Evolutionary conservation across 768 basidiomycete genomes (phyloP).

Genomic region (Stropharia rugosoannulata): DNA sequence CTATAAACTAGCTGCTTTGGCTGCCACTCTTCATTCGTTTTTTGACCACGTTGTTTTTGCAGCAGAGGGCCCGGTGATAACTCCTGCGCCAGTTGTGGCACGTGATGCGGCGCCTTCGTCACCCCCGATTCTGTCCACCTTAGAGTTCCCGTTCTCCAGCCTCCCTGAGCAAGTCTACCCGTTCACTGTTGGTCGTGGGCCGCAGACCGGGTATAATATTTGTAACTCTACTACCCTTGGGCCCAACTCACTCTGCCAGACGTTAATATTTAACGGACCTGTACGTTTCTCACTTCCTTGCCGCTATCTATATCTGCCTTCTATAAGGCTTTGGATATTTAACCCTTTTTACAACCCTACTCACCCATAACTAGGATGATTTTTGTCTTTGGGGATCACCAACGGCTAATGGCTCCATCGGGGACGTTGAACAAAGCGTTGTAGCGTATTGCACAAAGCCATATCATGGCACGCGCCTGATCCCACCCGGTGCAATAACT

Average conservation of each 20-base stretch:
- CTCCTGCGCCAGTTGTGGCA: constrained; percentile 4
- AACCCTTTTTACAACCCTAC: background rate
- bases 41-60: constrained; percentile 7
- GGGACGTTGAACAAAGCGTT: constrained; percentile 61
- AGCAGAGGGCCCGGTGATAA: constrained; percentile 11
- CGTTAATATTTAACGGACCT: constrained; percentile 53
- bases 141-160: constrained; percentile 13
- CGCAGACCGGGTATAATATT: constrained; percentile 63
- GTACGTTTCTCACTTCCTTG: constrained; percentile 22
- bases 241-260: constrained; percentile 61
- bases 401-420: constrained; percentile 50
- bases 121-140: constrained; percentile 17
- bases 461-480: constrained; percentile 65
- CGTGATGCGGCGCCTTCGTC: constrained; percentile 10
- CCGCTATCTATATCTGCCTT: background rate
- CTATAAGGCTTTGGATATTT: background rate
- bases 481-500: constrained; percentile 58
- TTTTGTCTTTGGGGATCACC: constrained; percentile 66
- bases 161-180: constrained; percentile 19
- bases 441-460: constrained; percentile 75
- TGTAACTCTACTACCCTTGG: constrained; percentile 70
- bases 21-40: constrained; percentile 14
- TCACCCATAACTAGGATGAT: constrained; percentile 34
- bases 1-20: constrained; percentile 2
- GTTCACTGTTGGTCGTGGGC: constrained; percentile 27